Conservation (phyloP, 139 green algal species). For the Closterium sp. region DNA sequence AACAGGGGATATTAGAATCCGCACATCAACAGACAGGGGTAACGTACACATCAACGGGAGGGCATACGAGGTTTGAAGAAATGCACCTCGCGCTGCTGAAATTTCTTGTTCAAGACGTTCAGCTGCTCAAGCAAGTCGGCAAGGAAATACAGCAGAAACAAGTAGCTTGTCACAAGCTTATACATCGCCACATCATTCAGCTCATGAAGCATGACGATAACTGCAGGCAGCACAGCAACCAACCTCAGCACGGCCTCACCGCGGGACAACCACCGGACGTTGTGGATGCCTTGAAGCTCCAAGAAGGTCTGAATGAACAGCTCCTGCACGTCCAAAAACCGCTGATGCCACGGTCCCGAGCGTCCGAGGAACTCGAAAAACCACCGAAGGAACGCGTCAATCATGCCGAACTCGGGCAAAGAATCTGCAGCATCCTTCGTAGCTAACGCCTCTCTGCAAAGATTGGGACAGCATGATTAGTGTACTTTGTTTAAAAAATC, state of each 20-base stretch:
- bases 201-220: too few species aligned
- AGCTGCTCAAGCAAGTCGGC: not conserved
- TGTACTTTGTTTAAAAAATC: too few species aligned
- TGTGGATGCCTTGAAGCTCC: not conserved
- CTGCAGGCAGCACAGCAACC: not conserved
- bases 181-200: too few species aligned
- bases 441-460: too few species aligned
- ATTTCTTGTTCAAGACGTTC: not conserved
- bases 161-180: not conserved
- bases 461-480: too few species aligned
- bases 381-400: not conserved
- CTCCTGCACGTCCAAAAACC: not conserved
- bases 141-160: not conserved
- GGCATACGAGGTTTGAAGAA: too few species aligned
- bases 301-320: not conserved
- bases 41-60: too few species aligned
- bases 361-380: not conserved
- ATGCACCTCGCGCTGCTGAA: not conserved
- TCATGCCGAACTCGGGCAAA: not conserved
- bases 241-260: not conserved
- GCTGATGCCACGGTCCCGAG: not conserved
- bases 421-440: too few species aligned
- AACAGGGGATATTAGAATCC: too few species aligned
- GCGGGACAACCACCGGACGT: not conserved
- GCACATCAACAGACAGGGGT: too few species aligned